These are phyloP conservation scores for Pythium aristosporum DNA, from an alignment of 352 stramenopile genomes.

Conservation along the genomic window DNA sequence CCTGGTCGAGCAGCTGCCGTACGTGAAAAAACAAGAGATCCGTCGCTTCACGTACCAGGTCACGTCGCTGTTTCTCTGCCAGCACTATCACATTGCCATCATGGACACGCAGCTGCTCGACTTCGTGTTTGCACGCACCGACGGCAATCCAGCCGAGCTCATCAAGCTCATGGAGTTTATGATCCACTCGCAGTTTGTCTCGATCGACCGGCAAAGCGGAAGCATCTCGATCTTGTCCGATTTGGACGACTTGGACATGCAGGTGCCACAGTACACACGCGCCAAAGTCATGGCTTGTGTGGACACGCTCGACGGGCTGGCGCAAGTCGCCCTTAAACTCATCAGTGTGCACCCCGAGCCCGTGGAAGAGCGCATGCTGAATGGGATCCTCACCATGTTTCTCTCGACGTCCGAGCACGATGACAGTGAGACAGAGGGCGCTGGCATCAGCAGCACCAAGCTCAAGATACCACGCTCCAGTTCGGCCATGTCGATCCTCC, in stretches of 20 bases:
- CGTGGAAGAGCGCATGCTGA: slow-evolving; percentile 55
- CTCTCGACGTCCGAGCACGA: slow-evolving; percentile 34
- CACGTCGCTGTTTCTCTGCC: slow-evolving; percentile 72
- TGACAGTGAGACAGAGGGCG: slow-evolving; percentile 30
- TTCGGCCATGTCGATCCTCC: slow-evolving; percentile 39
- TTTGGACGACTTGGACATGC: slow-evolving; percentile 72
- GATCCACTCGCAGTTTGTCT: slow-evolving; percentile 64
- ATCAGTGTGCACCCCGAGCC: slow-evolving; percentile 69
- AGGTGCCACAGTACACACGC: slow-evolving; percentile 70
- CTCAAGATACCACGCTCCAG: slow-evolving; percentile 42
- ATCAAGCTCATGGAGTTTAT: slow-evolving; percentile 73
- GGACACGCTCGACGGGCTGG: slow-evolving; percentile 46
- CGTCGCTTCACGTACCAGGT: slow-evolving; percentile 59
- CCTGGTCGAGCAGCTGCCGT: slow-evolving; percentile 36
- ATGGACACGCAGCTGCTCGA: slow-evolving; percentile 79
- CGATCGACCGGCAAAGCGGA: slow-evolving; percentile 43
- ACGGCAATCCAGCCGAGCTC: slow-evolving; percentile 64
- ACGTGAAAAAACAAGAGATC: slow-evolving; percentile 51
- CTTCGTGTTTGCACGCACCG: slow-evolving; percentile 65
- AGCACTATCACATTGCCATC: slow-evolving; percentile 78
- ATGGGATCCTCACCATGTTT: slow-evolving; percentile 52
- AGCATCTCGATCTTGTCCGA: slow-evolving; percentile 68
- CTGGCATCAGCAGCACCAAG: slow-evolving; percentile 31
- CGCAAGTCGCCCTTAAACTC: slow-evolving; percentile 64
- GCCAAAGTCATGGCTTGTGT: slow-evolving; percentile 72